Conservation (phyloP, 352 stramenopile species). For the Albugo laibachii region DNA sequence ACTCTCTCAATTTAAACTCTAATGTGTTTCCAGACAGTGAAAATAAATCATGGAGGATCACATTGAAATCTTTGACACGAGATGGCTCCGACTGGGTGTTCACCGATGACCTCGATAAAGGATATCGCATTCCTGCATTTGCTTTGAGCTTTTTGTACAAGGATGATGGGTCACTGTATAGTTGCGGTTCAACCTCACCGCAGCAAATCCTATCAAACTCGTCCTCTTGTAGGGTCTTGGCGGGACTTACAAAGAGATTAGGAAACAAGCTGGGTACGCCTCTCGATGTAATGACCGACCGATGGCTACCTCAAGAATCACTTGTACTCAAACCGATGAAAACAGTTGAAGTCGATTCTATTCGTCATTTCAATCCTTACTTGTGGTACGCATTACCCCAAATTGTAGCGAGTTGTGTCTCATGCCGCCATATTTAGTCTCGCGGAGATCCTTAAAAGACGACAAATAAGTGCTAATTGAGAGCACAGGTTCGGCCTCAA, state of each 20-base stretch:
- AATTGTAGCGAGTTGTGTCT: not conserved
- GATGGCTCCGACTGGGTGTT: slow-evolving; percentile 49
- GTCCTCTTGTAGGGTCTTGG: slow-evolving; percentile 44
- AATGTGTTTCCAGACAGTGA: not conserved
- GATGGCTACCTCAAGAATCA: slow-evolving; percentile 31
- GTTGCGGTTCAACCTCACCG: slow-evolving; percentile 17
- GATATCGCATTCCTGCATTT: slow-evolving; percentile 24
- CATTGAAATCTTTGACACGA: slow-evolving; percentile 41
- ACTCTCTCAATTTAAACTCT: not conserved
- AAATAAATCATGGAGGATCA: slow-evolving; percentile 34
- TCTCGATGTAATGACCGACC: slow-evolving; percentile 69
- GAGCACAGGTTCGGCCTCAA: too few species aligned
- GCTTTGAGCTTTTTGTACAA: slow-evolving; percentile 32
- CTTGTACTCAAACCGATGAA: slow-evolving; percentile 10
- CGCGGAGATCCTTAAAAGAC: not conserved
- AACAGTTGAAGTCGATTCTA: slow-evolving; percentile 1
- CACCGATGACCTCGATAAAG: slow-evolving; percentile 42
- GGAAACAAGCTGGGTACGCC: slow-evolving; percentile 60
- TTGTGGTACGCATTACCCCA: slow-evolving; percentile 21
- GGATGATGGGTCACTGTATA: slow-evolving; percentile 21
- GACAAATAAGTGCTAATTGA: too few species aligned
- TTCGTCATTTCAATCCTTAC: slow-evolving; percentile 52
- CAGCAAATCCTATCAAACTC: slow-evolving; percentile 45
- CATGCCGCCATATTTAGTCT: not conserved
- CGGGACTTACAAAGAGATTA: slow-evolving; percentile 66